Base-by-base conservation (phyloP, 202 grass and related monocot genomes). In the Tripidium arundinaceum region DNA sequence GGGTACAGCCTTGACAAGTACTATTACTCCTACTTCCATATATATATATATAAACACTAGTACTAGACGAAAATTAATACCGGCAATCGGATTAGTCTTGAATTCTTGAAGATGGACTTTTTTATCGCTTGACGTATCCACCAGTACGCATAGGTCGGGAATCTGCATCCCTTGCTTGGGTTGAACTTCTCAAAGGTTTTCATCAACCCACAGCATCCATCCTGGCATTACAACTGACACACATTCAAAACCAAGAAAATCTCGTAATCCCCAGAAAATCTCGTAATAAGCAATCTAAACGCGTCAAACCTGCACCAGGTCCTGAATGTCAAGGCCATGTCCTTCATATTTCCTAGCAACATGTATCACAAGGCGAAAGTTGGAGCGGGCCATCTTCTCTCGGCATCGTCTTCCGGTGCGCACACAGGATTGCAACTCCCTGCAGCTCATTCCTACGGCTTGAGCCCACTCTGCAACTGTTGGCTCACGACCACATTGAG, bases 181-280 rank as follows among this genome's bases (percentile, higher is more conserved):
- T 98, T 89, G 79, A 95, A 95, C 75, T 98, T 98, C 82, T 86
- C 90, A 77, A 98, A 93, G 69, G 92, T 91, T 84, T 86, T 94
- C 88, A 98, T 89, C 70, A 98, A 49, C n/a, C 92, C 95, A 69
- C 82, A 84, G 76, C 92, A 88, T 83, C 95, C 95, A 19, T 98
- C 92, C 95, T 98, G 67, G 8, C 86, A 89, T 54, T 22, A 57
- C 50, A 9, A 12, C 31, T 8, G 16, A 9, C 33, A 78, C 31
- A 74, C 29, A 67, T 55, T 78, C 52, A 24, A 25, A 39, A 76
- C 27, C 61, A 82, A 19, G 22, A 26, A 58, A 58, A 25, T 58
- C 45, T 78, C 50, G 19, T 24, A 38, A 76, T n/a, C n/a, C 26
- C 75, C 79, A 19, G 19, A 55, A 54, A 54, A 21, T 54, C 6